A percentile compares a stretch with the other conserved stretches of the same genome.
These are phyloP conservation scores for Tricholoma flavovirens DNA, from an alignment of 768 basidiomycete genomes.

Conservation along the genomic window DNA sequence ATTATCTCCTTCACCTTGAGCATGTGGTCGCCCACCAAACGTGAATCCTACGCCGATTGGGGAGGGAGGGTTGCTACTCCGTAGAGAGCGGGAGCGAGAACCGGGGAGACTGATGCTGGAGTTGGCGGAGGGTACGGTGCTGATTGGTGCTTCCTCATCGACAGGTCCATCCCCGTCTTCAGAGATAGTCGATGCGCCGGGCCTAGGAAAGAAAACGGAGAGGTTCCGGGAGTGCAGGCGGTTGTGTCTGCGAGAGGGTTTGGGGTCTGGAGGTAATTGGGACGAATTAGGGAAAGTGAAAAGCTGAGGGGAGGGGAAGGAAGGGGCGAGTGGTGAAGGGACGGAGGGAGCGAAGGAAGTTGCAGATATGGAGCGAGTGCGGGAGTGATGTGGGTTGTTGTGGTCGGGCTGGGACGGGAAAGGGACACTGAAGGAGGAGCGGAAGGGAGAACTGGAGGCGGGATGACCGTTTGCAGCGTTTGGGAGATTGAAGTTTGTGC, in stretches of 20 bases:
- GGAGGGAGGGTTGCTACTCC: constrained; percentile 23
- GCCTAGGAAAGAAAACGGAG: constrained; percentile 86
- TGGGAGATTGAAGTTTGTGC: too few relatives aligned
- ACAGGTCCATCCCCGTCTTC: constrained; percentile 53
- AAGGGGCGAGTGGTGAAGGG: constrained; percentile 46
- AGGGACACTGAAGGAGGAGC: constrained; percentile 24
- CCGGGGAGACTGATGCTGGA: constrained; percentile 36
- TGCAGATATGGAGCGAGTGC: constrained; percentile 46
- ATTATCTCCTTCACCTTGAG: neutral
- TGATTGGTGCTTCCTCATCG: constrained; percentile 44
- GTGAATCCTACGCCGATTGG: constrained; percentile 54
- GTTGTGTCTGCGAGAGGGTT: constrained; percentile 41
- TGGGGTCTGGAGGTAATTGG: neutral
- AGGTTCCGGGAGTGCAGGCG: constrained; percentile 88
- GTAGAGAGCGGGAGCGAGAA: constrained; percentile 20
- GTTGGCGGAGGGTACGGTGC: constrained; percentile 39
- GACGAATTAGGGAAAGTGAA: constrained; percentile 10
- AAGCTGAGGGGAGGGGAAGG: constrained; percentile 16
- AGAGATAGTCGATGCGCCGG: constrained; percentile 60
- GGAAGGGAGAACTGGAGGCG: constrained; percentile 21
- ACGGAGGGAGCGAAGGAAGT: constrained; percentile 40
- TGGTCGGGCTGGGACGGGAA: constrained; percentile 15
- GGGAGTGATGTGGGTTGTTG: constrained; percentile 23
- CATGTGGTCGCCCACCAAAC: constrained; percentile 36
- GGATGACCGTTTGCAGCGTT: too few relatives aligned